These are phyloP conservation scores for Sphaerostilbella broomeana DNA, from an alignment of 2,329 filamentous ascomycete genomes.

Conservation along the genomic window DNA sequence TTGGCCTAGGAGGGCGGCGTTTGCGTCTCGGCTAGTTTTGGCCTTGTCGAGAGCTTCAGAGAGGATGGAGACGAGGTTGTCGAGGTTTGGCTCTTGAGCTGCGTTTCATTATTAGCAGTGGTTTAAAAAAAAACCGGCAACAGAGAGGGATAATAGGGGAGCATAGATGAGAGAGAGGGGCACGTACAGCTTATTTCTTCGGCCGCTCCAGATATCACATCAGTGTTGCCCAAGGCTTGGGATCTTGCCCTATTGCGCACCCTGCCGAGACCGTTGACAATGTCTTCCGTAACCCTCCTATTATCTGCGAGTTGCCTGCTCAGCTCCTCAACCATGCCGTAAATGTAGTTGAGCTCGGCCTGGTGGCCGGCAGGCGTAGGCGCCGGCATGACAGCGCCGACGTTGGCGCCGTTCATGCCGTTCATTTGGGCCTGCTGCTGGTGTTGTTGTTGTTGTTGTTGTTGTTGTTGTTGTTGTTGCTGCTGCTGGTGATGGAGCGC, in stretches of 20 bases:
- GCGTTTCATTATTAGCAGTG: neutral
- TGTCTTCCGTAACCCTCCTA: constrained; percentile 54
- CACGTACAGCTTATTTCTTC: constrained; percentile 50
- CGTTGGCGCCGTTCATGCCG: constrained; percentile 43
- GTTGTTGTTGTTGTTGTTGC: constrained; percentile 14
- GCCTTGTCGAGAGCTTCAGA: constrained; percentile 57
- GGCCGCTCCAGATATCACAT: constrained; percentile 48
- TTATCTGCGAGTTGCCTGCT: constrained; percentile 58
- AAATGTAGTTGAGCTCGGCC: constrained; percentile 62
- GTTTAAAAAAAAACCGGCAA: neutral
- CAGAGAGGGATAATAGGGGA: neutral
- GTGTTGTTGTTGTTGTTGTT: constrained; percentile 15
- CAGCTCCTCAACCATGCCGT: constrained; percentile 60
- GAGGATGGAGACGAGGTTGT: constrained; percentile 54
- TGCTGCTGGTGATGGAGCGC: constrained; percentile 16
- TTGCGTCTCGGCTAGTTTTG: constrained; percentile 54
- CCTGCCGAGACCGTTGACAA: constrained; percentile 55
- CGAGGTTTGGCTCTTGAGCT: constrained; percentile 55
- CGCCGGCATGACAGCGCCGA: constrained; percentile 42
- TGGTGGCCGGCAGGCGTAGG: constrained; percentile 63
- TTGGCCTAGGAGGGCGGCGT: constrained; percentile 50
- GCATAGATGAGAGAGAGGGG: neutral
- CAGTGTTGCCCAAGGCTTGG: constrained; percentile 49
- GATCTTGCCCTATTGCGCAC: constrained; percentile 51
- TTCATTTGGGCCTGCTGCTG: constrained; percentile 34